phyloP scores from a whole-genome alignment of 2,329 filamentous ascomycete species.

The Nothomitra cinnamomea region DNA sequence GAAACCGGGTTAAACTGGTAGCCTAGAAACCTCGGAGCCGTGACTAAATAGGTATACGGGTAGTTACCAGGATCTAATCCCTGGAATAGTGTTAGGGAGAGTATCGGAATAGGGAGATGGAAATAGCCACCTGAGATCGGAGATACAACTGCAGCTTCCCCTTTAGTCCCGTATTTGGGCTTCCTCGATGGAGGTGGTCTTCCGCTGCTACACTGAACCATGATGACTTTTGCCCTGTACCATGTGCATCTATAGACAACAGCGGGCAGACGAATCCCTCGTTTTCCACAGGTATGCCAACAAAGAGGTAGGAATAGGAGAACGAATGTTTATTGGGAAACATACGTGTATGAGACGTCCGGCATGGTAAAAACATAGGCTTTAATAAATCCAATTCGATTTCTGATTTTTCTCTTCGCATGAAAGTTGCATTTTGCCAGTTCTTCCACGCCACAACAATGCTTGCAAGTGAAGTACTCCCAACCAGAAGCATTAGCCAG shows the following conservation, averaged over 20 bases:
- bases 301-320: slow-evolving; percentile 51
- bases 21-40: slow-evolving; percentile 49
- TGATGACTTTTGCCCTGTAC: slow-evolving; percentile 15
- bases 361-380: slow-evolving; percentile 45
- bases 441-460: too few species aligned
- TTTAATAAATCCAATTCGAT: slow-evolving; percentile 8
- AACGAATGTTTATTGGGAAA: slow-evolving; percentile 53
- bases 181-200: slow-evolving; percentile 43
- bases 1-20: slow-evolving; percentile 62
- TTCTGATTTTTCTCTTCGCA: too few species aligned
- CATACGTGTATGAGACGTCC: slow-evolving; percentile 47
- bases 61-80: slow-evolving; percentile 41
- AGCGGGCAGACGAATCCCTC: slow-evolving; percentile 37
- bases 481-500: too few species aligned
- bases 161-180: slow-evolving; percentile 34
- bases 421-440: too few species aligned
- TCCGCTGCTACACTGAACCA: slow-evolving; percentile 45
- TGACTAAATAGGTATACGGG: slow-evolving; percentile 53
- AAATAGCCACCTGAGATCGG: neutral
- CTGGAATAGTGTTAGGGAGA: slow-evolving; percentile 22
- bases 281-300: slow-evolving; percentile 50
- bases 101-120: slow-evolving; percentile 9
- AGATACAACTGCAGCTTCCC: slow-evolving; percentile 42
- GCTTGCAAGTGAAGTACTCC: too few species aligned
- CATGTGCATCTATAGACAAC: slow-evolving; percentile 27